phyloP scores from a whole-genome alignment of 2,329 filamentous ascomycete genomes.

The Talaromyces islandicus region DNA sequence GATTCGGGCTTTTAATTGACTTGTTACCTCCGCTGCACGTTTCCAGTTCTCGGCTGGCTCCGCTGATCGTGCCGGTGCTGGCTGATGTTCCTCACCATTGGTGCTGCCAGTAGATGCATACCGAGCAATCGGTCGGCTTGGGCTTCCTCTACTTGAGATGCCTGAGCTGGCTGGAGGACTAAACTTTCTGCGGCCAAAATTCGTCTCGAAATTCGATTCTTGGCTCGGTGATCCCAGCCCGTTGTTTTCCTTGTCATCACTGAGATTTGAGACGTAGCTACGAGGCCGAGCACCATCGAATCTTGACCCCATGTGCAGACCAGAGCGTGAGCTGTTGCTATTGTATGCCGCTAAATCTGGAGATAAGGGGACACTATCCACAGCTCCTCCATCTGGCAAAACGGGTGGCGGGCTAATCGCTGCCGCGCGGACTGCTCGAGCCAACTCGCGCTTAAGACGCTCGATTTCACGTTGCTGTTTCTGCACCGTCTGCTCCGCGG shows the following conservation, averaged over 20 bases:
- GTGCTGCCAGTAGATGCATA: constrained; percentile 28
- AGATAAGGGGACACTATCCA: constrained; percentile 45
- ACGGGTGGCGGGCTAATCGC: constrained; percentile 32
- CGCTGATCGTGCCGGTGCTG: constrained; percentile 22
- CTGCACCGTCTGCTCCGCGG: constrained; percentile 79
- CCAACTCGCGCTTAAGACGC: constrained; percentile 78
- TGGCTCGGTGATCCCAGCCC: constrained; percentile 34
- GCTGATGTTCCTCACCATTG: constrained; percentile 25
- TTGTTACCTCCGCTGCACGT: constrained; percentile 92
- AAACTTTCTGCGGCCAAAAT: constrained; percentile 36
- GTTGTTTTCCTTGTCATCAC: constrained; percentile 68
- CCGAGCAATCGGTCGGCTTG: constrained; percentile 26
- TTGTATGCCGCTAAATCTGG: constrained; percentile 28
- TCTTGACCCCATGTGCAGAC: constrained; percentile 32
- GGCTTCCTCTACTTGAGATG: constrained; percentile 32
- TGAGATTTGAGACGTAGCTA: constrained; percentile 50
- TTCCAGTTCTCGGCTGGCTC: constrained; percentile 89
- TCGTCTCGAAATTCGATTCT: constrained; percentile 16
- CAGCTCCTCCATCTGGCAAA: constrained; percentile 41
- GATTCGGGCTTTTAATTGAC: constrained; percentile 92
- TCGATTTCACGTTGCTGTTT: constrained; percentile 84
- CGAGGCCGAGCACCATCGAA: constrained; percentile 37
- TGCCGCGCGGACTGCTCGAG: constrained; percentile 40
- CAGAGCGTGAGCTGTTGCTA: constrained; percentile 24
- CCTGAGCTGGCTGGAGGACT: constrained; percentile 35